phyloP scores from a whole-genome alignment of 108 stramenopile genomes.

The Phaeodactylum tricornutum region DNA sequence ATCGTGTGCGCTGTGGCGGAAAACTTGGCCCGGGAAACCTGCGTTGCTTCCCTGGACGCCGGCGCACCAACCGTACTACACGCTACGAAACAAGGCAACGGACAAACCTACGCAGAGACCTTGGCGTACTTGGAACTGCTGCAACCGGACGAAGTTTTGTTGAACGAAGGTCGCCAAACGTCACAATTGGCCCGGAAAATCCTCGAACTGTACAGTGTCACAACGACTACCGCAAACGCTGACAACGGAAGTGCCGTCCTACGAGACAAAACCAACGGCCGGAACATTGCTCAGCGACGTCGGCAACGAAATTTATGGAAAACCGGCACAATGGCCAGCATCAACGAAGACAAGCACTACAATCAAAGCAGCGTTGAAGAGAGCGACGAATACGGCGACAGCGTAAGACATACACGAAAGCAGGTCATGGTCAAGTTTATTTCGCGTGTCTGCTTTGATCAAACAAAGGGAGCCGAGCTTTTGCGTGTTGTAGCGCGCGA shows the following conservation, averaged over 20 bases:
- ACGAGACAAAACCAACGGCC: background rate
- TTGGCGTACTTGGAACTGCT: conserved; percentile 59
- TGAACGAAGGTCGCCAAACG: conserved; percentile 78
- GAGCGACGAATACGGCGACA: background rate
- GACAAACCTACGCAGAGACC: conserved; percentile 79
- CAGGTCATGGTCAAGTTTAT: conserved; percentile 69
- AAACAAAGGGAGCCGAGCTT: conserved; percentile 78
- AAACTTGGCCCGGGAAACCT: conserved; percentile 82
- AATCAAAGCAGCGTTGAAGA: background rate
- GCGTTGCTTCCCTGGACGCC: conserved; percentile 72
- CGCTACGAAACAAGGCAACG: conserved; percentile 79
- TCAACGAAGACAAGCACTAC: background rate
- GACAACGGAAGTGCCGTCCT: background rate
- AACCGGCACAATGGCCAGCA: background rate
- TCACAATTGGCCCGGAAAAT: conserved; percentile 64
- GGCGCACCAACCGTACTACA: conserved; percentile 49
- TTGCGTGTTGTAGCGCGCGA: conserved; percentile 50
- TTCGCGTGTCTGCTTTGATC: conserved; percentile 77
- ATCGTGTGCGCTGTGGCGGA: conserved; percentile 72
- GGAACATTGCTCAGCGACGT: background rate
- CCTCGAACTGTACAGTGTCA: conserved; percentile 21
- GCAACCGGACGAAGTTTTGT: conserved; percentile 65
- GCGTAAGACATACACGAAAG: background rate
- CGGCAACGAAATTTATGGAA: background rate
- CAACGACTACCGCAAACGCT: background rate